Evolutionary conservation across 495 filamentous ascomycete species (phyloP).

Genomic region (Friedmanniomyces simplex): DNA sequence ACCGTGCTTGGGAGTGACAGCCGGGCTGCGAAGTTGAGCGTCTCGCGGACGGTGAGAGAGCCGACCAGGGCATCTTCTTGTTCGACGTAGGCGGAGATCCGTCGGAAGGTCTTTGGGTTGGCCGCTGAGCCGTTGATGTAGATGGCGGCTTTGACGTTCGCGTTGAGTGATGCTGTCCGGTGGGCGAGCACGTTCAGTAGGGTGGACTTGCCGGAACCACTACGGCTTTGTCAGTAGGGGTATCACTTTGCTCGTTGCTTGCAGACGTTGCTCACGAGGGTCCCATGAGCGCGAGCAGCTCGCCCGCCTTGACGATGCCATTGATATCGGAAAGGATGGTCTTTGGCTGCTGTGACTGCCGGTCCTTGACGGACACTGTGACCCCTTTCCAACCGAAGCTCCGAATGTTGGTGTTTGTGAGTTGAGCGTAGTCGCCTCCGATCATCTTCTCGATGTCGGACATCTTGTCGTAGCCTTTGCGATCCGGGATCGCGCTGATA

Average conservation of each 20-base stretch:
- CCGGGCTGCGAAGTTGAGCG: constrained; percentile 55
- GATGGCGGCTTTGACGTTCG: constrained; percentile 39
- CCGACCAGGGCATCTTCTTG: constrained; percentile 77
- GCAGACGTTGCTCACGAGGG: constrained; percentile 36
- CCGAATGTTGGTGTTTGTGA: constrained; percentile 32
- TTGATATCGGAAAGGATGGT: constrained; percentile 43
- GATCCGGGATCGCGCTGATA: constrained; percentile 2
- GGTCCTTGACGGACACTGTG: constrained; percentile 59
- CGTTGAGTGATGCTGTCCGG: constrained; percentile 39
- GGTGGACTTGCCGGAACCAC: constrained; percentile 66
- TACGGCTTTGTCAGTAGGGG: neutral
- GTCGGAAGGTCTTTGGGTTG: constrained; percentile 35
- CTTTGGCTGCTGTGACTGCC: constrained; percentile 49
- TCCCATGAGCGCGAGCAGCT: constrained; percentile 67
- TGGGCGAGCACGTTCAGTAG: constrained; percentile 64
- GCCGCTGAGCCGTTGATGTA: constrained; percentile 48
- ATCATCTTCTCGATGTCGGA: constrained; percentile 31
- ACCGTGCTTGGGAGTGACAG: constrained; percentile 41
- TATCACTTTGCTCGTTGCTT: too few species aligned
- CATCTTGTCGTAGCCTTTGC: constrained; percentile 20
- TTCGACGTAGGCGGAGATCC: constrained; percentile 64
- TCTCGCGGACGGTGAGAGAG: constrained; percentile 65
- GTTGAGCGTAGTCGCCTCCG: constrained; percentile 28
- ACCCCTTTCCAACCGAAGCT: constrained; percentile 52
- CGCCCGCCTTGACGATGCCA: constrained; percentile 49